Evolutionary conservation across 2,329 filamentous ascomycete species (phyloP).

Genomic region (Domatiomyces globalis): DNA sequence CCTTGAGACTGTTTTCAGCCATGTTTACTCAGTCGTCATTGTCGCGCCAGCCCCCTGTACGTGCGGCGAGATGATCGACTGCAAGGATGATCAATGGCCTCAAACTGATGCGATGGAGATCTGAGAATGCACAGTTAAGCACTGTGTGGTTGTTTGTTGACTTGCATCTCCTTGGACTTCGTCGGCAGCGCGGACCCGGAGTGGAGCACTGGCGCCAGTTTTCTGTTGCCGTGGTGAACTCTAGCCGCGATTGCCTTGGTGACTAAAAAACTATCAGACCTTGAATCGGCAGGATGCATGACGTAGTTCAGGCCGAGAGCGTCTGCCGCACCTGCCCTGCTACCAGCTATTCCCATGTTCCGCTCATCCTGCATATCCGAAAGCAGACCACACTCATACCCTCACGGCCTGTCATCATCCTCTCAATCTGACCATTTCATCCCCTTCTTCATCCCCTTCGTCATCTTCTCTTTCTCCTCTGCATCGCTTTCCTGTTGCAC

Average conservation of each 20-base stretch:
- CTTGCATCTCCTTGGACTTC: neutral
- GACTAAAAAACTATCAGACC: neutral
- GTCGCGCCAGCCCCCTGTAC: too few relatives aligned
- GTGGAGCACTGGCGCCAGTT: neutral
- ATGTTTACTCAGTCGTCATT: too few relatives aligned
- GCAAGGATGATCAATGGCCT: too few relatives aligned
- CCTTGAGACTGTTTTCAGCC: too few relatives aligned
- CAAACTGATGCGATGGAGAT: too few relatives aligned
- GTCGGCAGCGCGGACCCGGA: neutral
- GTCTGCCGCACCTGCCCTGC: neutral
- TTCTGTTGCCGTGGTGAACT: neutral
- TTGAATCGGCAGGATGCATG: neutral
- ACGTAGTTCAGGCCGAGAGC: neutral
- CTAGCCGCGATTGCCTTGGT: neutral
- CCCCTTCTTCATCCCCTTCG: slow-evolving; percentile 1
- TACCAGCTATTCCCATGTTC: neutral
- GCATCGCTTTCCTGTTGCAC: neutral
- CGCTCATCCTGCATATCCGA: neutral
- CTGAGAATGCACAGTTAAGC: too few relatives aligned
- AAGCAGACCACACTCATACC: slow-evolving; percentile 2
- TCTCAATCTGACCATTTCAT: neutral
- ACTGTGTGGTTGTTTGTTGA: too few relatives aligned
- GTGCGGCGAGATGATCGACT: too few relatives aligned
- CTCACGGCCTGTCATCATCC: neutral
- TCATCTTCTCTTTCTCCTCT: neutral